Evolutionary conservation across 2,329 filamentous ascomycete genomes (phyloP).

Genomic region (Periconia macrospinosa): DNA sequence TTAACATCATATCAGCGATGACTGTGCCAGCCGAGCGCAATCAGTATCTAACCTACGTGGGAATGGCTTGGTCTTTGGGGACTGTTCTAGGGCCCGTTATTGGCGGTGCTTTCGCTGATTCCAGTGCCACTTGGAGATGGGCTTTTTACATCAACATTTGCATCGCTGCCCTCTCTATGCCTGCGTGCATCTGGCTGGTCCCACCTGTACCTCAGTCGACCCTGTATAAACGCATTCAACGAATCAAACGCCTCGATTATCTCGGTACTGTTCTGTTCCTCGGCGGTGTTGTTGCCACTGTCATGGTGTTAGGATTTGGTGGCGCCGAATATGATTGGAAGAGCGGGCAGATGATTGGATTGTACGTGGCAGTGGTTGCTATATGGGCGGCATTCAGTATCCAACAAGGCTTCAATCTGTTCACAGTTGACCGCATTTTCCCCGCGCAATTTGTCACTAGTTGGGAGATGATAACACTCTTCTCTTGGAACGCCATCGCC

Average conservation of each 20-base stretch:
- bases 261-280: constrained; percentile 50
- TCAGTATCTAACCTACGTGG: constrained; percentile 34
- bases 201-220: constrained; percentile 11
- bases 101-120: constrained; percentile 46
- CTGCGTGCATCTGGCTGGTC: constrained; percentile 33
- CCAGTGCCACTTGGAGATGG: constrained; percentile 5
- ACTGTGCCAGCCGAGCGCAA: constrained; percentile 25
- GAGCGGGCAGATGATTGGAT: constrained; percentile 9
- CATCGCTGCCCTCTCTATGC: background rate
- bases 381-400: constrained; percentile 38
- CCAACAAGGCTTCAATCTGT: no score
- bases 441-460: no score
- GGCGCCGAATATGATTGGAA: constrained; percentile 6
- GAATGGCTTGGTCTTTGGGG: constrained; percentile 48
- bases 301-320: constrained; percentile 10
- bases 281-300: constrained; percentile 35
- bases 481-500: no score
- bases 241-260: constrained; percentile 7
- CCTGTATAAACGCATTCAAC: background rate
- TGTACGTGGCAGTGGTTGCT: constrained; percentile 20
- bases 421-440: no score
- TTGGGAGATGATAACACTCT: no score
- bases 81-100: constrained; percentile 50
- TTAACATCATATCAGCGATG: constrained; percentile 14
- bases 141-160: background rate